These are phyloP conservation scores for Penicillium sp. DNA, from an alignment of 2,329 filamentous ascomycete species.

Conservation along the genomic window DNA sequence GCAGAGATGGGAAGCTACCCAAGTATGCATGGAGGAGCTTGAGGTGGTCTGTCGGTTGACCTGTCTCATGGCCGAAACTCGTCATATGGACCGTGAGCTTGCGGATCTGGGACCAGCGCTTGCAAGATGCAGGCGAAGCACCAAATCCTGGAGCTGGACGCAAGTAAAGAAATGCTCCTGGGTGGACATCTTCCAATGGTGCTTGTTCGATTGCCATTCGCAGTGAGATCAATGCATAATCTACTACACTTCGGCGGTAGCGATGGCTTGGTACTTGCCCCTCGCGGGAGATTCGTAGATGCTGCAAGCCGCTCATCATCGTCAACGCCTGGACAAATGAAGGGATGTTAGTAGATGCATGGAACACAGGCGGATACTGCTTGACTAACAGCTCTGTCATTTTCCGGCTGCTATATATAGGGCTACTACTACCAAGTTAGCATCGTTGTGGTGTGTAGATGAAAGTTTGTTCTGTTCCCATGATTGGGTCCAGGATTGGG, in stretches of 20 bases:
- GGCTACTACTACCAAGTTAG: constrained; percentile 42
- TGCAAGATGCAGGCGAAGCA: constrained; percentile 67
- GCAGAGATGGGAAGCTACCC: constrained; percentile 64
- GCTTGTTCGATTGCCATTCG: constrained; percentile 79
- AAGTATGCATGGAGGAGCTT: constrained; percentile 82
- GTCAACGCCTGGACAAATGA: constrained; percentile 76
- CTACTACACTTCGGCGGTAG: constrained; percentile 74
- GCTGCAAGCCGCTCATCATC: constrained; percentile 66
- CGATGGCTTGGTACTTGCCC: constrained; percentile 67
- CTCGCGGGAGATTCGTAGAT: constrained; percentile 75
- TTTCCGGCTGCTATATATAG: constrained; percentile 77
- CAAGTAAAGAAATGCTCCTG: constrained; percentile 73
- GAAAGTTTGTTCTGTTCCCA: constrained; percentile 75
- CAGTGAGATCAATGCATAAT: constrained; percentile 85
- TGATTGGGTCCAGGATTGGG: constrained; percentile 75
- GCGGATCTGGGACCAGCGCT: constrained; percentile 75
- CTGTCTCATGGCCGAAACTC: constrained; percentile 60
- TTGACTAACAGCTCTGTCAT: constrained; percentile 79
- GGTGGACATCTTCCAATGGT: constrained; percentile 67
- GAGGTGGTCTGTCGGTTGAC: constrained; percentile 65
- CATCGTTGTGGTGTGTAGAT: constrained; percentile 73
- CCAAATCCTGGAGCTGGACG: constrained; percentile 74
- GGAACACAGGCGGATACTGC: constrained; percentile 86
- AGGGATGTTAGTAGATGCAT: constrained; percentile 82
- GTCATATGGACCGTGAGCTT: constrained; percentile 73